Base-by-base conservation (phyloP, 352 stramenopile species). In the Globisporangium radiosum region DNA sequence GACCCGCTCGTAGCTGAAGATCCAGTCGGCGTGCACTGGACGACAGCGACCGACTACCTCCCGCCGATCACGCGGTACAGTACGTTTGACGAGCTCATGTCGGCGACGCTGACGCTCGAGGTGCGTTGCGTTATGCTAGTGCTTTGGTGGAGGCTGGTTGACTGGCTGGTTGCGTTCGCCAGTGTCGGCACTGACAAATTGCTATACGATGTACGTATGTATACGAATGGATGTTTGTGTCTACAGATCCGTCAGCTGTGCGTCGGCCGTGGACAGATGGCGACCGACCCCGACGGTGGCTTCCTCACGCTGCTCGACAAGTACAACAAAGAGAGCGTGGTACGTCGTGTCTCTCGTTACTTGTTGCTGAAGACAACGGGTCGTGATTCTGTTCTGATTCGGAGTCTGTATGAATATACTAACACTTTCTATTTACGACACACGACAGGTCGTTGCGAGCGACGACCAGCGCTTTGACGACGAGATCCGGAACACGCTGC, bases 71-170 rank as follows among this genome's bases (percentile, higher is more conserved):
- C 83, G 19, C 81, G 86, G 0, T 93, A 94, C 69, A 92, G 83
- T 59, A 95, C 86, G 38, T 95, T 95, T 45, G 86, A 95, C 72
- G 86, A 95, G 68, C 73, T 94, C 54, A 95, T 95, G 83, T 94
- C 85, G 10, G 86, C 86, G 11, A 95, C 86, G 13, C 57, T 95
- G 47, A 95, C 86, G 14, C 68, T 95, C 8, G 86, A 95, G 72
- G 81, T 87, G 25, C 25, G 25, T 33, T 33, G 25, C 25, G 25
- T 33, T 33, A 66, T 59, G 65, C n/a, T 11, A 47, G 6, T 14
- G 42, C 10, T 6, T 43, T 11, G 39, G 39, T 13, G 7, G 7
- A 43, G 39, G 11, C 43, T n/a, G 43, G 14, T 53, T 45, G 39
- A 8, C 3, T 57, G 39, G 11, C 43, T n/a, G 43, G 14, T 53